These are phyloP conservation scores for Globisporangium megalacanthum DNA, from an alignment of 352 stramenopile genomes.

Conservation along the genomic window DNA sequence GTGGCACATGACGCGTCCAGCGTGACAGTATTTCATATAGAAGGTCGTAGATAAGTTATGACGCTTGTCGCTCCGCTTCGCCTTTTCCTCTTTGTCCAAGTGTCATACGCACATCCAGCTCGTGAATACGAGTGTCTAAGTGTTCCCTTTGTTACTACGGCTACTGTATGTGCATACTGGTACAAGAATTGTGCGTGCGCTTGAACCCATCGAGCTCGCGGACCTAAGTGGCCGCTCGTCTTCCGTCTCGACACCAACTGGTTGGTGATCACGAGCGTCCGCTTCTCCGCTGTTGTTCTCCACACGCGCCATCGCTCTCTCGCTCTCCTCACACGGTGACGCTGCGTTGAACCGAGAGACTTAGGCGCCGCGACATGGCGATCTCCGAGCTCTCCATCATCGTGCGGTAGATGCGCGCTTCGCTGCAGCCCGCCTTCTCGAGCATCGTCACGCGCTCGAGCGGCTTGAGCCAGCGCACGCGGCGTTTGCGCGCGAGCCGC, in stretches of 20 bases:
- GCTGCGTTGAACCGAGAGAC: constrained; percentile 8
- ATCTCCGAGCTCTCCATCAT: constrained; percentile 53
- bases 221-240: too few species aligned
- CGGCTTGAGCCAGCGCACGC: constrained; percentile 28
- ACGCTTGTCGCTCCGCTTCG: too few species aligned
- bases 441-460: constrained; percentile 23
- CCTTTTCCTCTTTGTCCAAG: too few species aligned
- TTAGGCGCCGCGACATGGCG: constrained; percentile 36
- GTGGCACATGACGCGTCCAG: too few species aligned
- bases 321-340: constrained; percentile 2
- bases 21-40: too few species aligned
- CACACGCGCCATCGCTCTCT: background rate
- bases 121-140: too few species aligned
- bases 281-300: background rate
- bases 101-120: too few species aligned
- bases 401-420: constrained; percentile 46
- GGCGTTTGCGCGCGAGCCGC: constrained; percentile 8
- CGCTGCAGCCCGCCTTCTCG: constrained; percentile 30
- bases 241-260: background rate
- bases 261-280: background rate
- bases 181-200: too few species aligned
- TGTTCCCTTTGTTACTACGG: too few species aligned
- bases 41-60: too few species aligned
- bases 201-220: too few species aligned
- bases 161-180: too few species aligned